Percentiles rank a stretch among this genome's conserved stretches.
Evolutionary conservation across 768 basidiomycete species (phyloP).

Genomic region (Boletus insuetus): DNA sequence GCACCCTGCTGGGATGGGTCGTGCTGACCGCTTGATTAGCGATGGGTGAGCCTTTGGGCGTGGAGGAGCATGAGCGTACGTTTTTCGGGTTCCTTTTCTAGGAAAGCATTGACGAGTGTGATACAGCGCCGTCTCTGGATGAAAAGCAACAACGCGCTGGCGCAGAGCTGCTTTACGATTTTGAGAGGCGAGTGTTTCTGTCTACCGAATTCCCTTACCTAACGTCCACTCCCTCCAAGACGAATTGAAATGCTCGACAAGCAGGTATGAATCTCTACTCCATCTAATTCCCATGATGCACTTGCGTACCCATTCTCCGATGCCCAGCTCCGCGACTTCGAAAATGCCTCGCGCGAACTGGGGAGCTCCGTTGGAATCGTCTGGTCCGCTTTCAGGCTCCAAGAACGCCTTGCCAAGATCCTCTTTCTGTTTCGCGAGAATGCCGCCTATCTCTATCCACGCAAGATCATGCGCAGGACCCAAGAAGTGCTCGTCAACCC

Average conservation of each 20-base stretch:
- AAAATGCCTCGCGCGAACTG: conserved; percentile 51
- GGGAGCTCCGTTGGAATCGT: conserved; percentile 55
- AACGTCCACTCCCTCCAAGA: conserved; percentile 22
- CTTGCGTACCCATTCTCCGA: not conserved
- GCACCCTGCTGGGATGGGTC: not conserved
- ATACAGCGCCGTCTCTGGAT: conserved; percentile 38
- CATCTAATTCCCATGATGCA: not conserved
- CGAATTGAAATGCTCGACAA: conserved; percentile 47
- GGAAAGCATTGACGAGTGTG: not conserved
- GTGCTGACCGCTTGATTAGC: conserved; percentile 13
- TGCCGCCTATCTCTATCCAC: conserved; percentile 50
- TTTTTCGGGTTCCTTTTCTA: not conserved
- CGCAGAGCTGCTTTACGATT: conserved; percentile 41
- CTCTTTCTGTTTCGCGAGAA: conserved; percentile 53
- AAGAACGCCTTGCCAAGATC: conserved; percentile 48
- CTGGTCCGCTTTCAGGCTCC: conserved; percentile 47
- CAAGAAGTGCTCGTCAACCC: conserved; percentile 35
- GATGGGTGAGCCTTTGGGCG: conserved; percentile 28
- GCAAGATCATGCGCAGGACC: conserved; percentile 38
- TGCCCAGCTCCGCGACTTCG: conserved; percentile 50
- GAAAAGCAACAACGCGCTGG: conserved; percentile 49
- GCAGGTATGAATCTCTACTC: conserved; percentile 32
- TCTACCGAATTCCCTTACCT: not conserved
- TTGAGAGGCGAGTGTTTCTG: conserved; percentile 37
- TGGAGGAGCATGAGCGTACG: conserved; percentile 41